phyloP scores from a whole-genome alignment of 2,329 filamentous ascomycete genomes.

The Diplodia sapinea region DNA sequence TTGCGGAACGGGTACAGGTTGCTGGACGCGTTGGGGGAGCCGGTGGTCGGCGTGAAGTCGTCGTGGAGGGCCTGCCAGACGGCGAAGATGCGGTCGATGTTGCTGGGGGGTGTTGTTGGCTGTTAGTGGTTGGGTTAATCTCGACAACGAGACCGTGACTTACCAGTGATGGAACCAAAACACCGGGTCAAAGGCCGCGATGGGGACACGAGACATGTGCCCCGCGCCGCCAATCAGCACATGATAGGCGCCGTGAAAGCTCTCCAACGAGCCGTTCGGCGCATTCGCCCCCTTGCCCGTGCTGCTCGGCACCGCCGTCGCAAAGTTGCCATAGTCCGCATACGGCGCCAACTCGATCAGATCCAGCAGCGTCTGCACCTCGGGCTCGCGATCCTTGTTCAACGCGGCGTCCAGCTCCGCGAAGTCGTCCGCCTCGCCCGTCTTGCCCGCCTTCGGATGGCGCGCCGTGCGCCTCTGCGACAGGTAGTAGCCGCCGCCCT shows the following conservation, averaged over 20 bases:
- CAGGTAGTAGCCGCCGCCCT: not conserved
- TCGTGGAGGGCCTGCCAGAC: not conserved
- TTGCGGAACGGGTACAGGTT: not conserved
- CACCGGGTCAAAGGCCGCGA: not conserved
- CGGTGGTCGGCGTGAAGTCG: not conserved
- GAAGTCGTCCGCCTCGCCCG: not conserved
- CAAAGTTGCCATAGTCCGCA: not conserved
- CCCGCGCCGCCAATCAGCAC: not conserved
- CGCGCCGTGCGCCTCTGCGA: not conserved
- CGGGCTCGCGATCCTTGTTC: not conserved
- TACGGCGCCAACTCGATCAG: not conserved
- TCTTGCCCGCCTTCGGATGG: not conserved
- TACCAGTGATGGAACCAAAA: constrained; percentile 1
- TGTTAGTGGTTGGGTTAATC: too few relatives aligned
- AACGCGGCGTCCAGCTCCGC: not conserved
- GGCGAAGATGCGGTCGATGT: not conserved
- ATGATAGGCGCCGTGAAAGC: not conserved
- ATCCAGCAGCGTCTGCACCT: not conserved
- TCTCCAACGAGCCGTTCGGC: not conserved
- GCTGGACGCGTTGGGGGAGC: not conserved
- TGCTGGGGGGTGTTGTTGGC: not conserved
- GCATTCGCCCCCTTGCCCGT: not conserved
- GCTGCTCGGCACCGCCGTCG: not conserved
- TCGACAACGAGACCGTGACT: not conserved
- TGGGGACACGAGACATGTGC: not conserved